phyloP scores from a whole-genome alignment of 75 land plant species.

The Larix kaempferi region DNA sequence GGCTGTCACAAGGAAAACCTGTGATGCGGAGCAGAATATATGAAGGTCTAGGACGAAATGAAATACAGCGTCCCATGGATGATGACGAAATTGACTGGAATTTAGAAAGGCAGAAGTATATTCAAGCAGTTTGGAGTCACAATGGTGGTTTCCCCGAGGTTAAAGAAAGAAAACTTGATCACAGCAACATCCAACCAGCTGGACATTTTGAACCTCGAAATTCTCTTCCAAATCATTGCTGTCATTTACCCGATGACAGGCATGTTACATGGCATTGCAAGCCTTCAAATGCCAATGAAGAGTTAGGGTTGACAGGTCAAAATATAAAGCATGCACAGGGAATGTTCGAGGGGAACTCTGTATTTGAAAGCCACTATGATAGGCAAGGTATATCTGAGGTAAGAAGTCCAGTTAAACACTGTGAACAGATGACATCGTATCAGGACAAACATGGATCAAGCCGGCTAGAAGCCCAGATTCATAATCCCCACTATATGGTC shows the following conservation, averaged over 20 bases:
- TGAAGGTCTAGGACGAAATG: slow-evolving; percentile 8
- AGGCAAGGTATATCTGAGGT: not conserved
- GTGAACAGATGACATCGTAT: not conserved
- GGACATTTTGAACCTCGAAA: not conserved
- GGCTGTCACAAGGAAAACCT: not conserved
- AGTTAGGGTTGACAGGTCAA: not conserved
- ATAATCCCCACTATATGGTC: not conserved
- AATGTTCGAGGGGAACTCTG: slow-evolving; percentile 3
- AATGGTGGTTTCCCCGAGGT: not conserved
- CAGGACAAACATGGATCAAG: slow-evolving; percentile 4
- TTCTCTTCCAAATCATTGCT: not conserved
- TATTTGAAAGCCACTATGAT: not conserved
- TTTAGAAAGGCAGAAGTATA: not conserved
- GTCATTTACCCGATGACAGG: not conserved
- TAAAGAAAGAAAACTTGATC: slow-evolving; percentile 2
- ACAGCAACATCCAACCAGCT: not conserved
- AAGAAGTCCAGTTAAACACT: not conserved
- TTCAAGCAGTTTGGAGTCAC: slow-evolving; percentile 4
- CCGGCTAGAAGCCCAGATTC: not conserved
- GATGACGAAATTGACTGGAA: not conserved
- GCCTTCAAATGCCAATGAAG: not conserved
- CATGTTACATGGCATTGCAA: not conserved
- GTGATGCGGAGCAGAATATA: not conserved
- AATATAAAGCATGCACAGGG: not conserved
- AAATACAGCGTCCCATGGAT: not conserved